These are phyloP conservation scores for Boletus fagicola DNA, from an alignment of 768 basidiomycete species.

Conservation along the genomic window DNA sequence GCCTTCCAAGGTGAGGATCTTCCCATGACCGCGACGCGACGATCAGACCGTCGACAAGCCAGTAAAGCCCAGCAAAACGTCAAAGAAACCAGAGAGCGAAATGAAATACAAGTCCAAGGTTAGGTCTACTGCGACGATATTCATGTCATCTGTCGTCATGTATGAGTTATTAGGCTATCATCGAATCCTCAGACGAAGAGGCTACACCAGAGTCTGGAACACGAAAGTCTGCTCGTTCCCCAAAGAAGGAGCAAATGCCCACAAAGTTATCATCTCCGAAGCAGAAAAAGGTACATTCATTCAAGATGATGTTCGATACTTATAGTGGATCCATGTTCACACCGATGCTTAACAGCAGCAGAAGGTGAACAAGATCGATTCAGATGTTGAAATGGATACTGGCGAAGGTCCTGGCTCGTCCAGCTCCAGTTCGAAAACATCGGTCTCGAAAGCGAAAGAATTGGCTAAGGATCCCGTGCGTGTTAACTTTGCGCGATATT, in stretches of 20 bases:
- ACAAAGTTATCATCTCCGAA: conserved; percentile 10
- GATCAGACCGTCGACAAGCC: conserved; percentile 5
- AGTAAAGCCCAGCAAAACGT: conserved; percentile 6
- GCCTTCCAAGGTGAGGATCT: conserved; percentile 11
- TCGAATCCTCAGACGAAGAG: conserved; percentile 33
- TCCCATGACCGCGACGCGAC: neutral
- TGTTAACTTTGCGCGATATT: neutral
- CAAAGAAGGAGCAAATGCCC: conserved; percentile 7
- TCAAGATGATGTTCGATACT: neutral
- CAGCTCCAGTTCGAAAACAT: conserved; percentile 6
- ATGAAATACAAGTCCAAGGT: conserved; percentile 30
- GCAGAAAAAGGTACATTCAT: conserved; percentile 10
- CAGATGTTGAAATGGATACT: conserved; percentile 13
- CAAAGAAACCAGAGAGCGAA: conserved; percentile 23
- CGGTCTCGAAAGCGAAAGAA: conserved; percentile 8
- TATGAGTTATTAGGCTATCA: conserved; percentile 17
- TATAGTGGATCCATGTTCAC: neutral
- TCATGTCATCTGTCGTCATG: neutral
- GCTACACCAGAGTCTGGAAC: conserved; percentile 5
- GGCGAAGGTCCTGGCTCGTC: conserved; percentile 11
- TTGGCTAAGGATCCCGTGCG: conserved; percentile 21
- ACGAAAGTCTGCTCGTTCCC: conserved; percentile 2
- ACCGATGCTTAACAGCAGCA: neutral
- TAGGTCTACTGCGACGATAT: neutral
- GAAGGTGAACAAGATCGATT: conserved; percentile 3